Evolutionary conservation across 1,284 basidiomycete species (phyloP).

Genomic region (Ustilago esculenta): DNA sequence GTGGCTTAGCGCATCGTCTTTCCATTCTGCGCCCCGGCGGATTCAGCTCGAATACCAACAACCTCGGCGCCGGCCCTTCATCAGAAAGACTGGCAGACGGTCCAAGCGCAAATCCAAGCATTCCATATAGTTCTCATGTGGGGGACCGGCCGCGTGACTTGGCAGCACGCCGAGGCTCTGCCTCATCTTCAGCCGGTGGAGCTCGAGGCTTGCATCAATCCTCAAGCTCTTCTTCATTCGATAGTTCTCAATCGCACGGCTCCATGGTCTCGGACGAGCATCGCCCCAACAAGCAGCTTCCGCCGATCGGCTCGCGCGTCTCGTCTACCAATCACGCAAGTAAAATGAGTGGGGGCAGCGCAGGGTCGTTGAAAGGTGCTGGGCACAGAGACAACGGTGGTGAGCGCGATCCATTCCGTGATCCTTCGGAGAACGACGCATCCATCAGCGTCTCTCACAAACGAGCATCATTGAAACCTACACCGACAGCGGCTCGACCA

Average conservation of each 20-base stretch:
- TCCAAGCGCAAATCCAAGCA: slow-evolving; percentile 11
- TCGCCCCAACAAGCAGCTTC: slow-evolving; percentile 28
- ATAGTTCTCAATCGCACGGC: slow-evolving; percentile 27
- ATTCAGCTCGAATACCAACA: slow-evolving; percentile 10
- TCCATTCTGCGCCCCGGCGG: slow-evolving; percentile 26
- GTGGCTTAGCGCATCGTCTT: slow-evolving; percentile 23
- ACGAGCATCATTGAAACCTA: slow-evolving; percentile 28
- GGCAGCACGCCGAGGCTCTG: slow-evolving; percentile 10
- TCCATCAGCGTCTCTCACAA: slow-evolving; percentile 1
- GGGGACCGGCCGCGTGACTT: slow-evolving; percentile 3
- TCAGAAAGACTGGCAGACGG: slow-evolving; percentile 42
- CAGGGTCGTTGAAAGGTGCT: not conserved
- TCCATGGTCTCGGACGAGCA: slow-evolving; percentile 32
- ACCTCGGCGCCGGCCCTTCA: slow-evolving; percentile 38
- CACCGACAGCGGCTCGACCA: slow-evolving; percentile 39
- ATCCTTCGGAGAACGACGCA: slow-evolving; percentile 15
- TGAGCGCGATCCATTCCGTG: slow-evolving; percentile 31
- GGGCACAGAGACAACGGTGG: not conserved
- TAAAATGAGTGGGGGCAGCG: slow-evolving; percentile 10
- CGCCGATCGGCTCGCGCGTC: slow-evolving; percentile 42
- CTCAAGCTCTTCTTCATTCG: slow-evolving; percentile 26
- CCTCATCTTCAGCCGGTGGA: slow-evolving; percentile 8
- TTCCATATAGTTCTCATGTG: slow-evolving; percentile 3
- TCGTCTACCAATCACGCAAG: slow-evolving; percentile 7
- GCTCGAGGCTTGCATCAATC: slow-evolving; percentile 18